Evolutionary conservation across 768 basidiomycete genomes (phyloP).

Genomic region (Rickenella mellea): DNA sequence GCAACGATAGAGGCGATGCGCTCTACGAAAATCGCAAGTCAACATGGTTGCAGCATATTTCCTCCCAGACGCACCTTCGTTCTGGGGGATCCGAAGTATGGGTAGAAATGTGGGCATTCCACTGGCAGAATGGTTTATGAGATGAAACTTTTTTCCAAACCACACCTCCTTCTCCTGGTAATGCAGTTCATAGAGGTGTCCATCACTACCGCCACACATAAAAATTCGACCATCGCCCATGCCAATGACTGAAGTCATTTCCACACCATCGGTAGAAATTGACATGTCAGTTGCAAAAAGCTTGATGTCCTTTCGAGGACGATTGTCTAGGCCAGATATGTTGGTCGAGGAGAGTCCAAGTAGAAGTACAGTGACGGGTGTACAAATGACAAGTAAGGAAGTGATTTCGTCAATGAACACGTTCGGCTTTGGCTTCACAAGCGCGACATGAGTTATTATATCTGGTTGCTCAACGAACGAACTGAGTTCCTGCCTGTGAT

Average conservation of each 20-base stretch:
- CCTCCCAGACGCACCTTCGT: constrained; percentile 46
- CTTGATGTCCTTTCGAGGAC: constrained; percentile 60
- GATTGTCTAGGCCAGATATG: constrained; percentile 28
- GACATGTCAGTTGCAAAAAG: constrained; percentile 87
- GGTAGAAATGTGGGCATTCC: constrained; percentile 74
- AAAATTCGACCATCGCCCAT: constrained; percentile 82
- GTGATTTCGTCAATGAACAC: constrained; percentile 93
- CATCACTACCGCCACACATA: constrained; percentile 79
- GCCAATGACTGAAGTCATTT: constrained; percentile 79
- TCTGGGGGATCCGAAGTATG: constrained; percentile 50
- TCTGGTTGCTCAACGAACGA: constrained; percentile 90
- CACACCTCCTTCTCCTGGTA: constrained; percentile 88
- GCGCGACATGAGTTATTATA: constrained; percentile 79
- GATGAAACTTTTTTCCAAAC: constrained; percentile 80
- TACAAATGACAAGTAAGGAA: constrained; percentile 82
- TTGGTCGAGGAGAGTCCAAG: constrained; percentile 65
- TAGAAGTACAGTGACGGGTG: constrained; percentile 72
- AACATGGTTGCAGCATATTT: neutral
- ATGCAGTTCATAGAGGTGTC: constrained; percentile 83
- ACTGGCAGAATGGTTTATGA: constrained; percentile 82
- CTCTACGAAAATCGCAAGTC: constrained; percentile 33
- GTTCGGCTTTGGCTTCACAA: constrained; percentile 76
- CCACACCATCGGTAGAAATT: constrained; percentile 58
- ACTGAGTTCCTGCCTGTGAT: constrained; percentile 70
- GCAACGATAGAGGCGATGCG: constrained; percentile 60